Base-by-base conservation (phyloP, 2,329 filamentous ascomycete genomes). In the Phyllachora maydis region DNA sequence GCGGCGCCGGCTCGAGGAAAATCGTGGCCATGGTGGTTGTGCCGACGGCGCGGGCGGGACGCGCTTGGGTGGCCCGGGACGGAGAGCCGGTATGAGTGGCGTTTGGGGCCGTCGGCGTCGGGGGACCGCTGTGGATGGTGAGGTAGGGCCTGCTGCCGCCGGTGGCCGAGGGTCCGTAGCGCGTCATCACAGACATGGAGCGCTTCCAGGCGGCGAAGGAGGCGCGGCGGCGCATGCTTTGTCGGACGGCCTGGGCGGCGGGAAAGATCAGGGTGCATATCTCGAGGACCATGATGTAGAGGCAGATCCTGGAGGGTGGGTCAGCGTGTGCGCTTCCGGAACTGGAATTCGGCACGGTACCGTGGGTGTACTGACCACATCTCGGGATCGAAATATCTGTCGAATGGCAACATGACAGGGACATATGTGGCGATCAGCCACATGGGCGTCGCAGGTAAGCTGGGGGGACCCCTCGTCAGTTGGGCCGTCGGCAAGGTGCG, bases 181-280 rank as follows among this genome's bases (percentile, higher is more conserved):
- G n/a, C n/a, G n/a, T n/a, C n/a, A n/a, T n/a, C n/a, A n/a, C n/a
- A n/a, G n/a, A n/a, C n/a, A n/a, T n/a, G n/a, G n/a, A n/a, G n/a
- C n/a, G n/a, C n/a, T n/a, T n/a, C n/a, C n/a, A n/a, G n/a, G n/a
- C n/a, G n/a, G n/a, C n/a, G n/a, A n/a, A n/a, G n/a, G n/a, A n/a
- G n/a, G n/a, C n/a, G n/a, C n/a, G n/a, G n/a, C n/a, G n/a, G n/a
- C n/a, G n/a, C n/a, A n/a, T n/a, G n/a, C n/a, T n/a, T n/a, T n/a
- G n/a, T n/a, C n/a, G n/a, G n/a, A n/a, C n/a, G n/a, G 67, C 57
- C 34, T 72, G 62, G 42, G 54, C 59, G 39, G 66, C 59, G 5
- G 70, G 70, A 28, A 71, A 50, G 36, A 71, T 62, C 32, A 76
- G 51, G 25, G 66, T 63, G 34, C 67, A 66, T 22, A 68, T 53